Conservation (phyloP, 352 stramenopile species). For the Globisporangium radiosum region DNA sequence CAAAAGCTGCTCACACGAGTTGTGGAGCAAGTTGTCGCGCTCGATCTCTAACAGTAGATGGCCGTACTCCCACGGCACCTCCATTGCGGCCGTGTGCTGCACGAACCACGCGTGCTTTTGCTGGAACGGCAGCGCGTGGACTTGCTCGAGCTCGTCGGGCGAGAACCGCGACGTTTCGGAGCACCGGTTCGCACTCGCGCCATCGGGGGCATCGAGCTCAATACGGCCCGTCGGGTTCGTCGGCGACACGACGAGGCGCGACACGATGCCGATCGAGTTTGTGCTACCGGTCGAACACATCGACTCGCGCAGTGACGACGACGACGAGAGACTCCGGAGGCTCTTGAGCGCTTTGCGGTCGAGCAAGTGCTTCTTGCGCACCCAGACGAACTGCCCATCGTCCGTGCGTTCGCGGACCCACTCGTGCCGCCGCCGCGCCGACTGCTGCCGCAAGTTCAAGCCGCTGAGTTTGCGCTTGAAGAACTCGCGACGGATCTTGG, state of each 20-base stretch:
- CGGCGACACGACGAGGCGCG: conserved; percentile 63
- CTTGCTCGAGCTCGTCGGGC: conserved; percentile 64
- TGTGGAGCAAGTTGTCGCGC: conserved; percentile 83
- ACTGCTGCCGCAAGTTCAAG: conserved; percentile 76
- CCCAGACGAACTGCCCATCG: conserved; percentile 75
- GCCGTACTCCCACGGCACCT: conserved; percentile 85
- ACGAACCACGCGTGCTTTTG: conserved; percentile 88
- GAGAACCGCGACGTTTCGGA: conserved; percentile 63
- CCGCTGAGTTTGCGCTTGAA: conserved; percentile 77
- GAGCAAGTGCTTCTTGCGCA: conserved; percentile 70
- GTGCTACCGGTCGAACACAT: conserved; percentile 54
- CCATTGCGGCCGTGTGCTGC: conserved; percentile 77
- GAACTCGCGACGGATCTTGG: conserved; percentile 51
- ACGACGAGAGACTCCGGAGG: conserved; percentile 44
- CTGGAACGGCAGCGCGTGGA: conserved; percentile 68
- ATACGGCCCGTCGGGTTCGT: conserved; percentile 69
- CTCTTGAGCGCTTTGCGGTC: conserved; percentile 67
- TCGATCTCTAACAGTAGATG: conserved; percentile 84
- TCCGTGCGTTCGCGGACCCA: conserved; percentile 77
- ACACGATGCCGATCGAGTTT: conserved; percentile 69
- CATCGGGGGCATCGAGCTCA: conserved; percentile 65
- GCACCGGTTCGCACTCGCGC: conserved; percentile 42
- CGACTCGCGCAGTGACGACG: conserved; percentile 57
- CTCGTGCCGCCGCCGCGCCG: conserved; percentile 73
- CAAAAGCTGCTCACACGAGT: conserved; percentile 84